These are phyloP conservation scores for Solanum medicagineum DNA, from an alignment of 257 asterid genomes.

Conservation along the genomic window DNA sequence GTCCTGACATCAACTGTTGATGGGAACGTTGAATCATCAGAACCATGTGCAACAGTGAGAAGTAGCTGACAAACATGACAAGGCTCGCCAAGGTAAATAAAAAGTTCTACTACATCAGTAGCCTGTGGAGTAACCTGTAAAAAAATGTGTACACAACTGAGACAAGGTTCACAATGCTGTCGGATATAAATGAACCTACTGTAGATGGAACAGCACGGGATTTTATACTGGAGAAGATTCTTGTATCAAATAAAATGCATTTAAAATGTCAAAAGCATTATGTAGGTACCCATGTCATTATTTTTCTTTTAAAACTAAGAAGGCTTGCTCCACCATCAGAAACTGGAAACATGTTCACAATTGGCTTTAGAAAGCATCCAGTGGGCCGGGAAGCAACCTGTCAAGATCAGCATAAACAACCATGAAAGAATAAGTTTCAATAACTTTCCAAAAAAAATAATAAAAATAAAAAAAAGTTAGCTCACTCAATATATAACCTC, in stretches of 20 bases:
- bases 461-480: not conserved
- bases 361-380: slow-evolving; percentile 91
- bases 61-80: slow-evolving; percentile 93
- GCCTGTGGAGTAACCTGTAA: slow-evolving; percentile 76
- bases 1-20: slow-evolving; percentile 93
- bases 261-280: not conserved
- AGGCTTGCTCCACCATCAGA: slow-evolving; percentile 90
- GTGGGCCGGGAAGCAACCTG: slow-evolving; percentile 92
- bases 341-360: slow-evolving; percentile 69
- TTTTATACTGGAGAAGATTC: not conserved
- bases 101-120: slow-evolving; percentile 93
- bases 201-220: not conserved
- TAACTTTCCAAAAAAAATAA: not conserved
- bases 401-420: slow-evolving; percentile 13
- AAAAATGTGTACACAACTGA: not conserved
- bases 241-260: not conserved
- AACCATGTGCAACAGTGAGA: slow-evolving; percentile 87
- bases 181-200: not conserved
- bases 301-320: slow-evolving; percentile 77
- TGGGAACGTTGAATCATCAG: slow-evolving; percentile 94
- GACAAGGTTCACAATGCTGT: not conserved
- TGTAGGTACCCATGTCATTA: slow-evolving; percentile 69
- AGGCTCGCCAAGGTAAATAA: slow-evolving; percentile 89
- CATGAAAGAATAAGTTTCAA: not conserved
- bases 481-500: not conserved